These are phyloP conservation scores for Aureobasidium musti DNA, from an alignment of 2,329 filamentous ascomycete species.

Conservation along the genomic window DNA sequence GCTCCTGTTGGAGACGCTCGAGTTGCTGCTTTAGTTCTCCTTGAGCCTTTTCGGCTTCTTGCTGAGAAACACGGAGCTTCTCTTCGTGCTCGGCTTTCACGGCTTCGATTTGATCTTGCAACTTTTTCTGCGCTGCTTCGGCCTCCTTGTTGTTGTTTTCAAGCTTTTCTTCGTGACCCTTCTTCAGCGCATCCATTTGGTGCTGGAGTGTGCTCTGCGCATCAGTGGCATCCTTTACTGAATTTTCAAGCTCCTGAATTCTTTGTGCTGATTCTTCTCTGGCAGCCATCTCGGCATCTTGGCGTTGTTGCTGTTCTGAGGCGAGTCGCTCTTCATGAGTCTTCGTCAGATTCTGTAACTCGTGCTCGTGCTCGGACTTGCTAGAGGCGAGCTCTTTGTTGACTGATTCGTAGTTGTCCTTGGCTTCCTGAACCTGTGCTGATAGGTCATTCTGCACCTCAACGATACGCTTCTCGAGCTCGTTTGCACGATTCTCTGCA, in stretches of 20 bases:
- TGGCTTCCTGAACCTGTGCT: slow-evolving; percentile 3
- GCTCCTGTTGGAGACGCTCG: slow-evolving; percentile 10
- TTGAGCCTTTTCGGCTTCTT: slow-evolving; percentile 20
- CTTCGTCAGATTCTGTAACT: slow-evolving; percentile 21
- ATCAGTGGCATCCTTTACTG: background rate
- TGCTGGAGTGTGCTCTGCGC: slow-evolving; percentile 16
- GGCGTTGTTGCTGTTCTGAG: slow-evolving; percentile 9
- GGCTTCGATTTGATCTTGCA: background rate
- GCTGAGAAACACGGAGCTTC: slow-evolving; percentile 27
- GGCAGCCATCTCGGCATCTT: slow-evolving; percentile 9
- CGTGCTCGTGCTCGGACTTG: slow-evolving; percentile 11
- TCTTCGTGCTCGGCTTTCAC: slow-evolving; percentile 29
- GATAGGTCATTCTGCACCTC: slow-evolving; percentile 22
- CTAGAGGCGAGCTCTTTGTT: slow-evolving; percentile 9
- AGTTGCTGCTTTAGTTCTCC: slow-evolving; percentile 7
- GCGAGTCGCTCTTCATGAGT: slow-evolving; percentile 4
- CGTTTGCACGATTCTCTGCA: background rate
- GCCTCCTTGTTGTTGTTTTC: slow-evolving; percentile 26
- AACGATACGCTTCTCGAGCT: slow-evolving; percentile 14
- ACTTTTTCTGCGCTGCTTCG: background rate
- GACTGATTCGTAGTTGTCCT: background rate
- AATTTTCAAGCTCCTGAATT: slow-evolving; percentile 2
- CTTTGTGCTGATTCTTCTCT: slow-evolving; percentile 4
- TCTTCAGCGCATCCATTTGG: slow-evolving; percentile 27
- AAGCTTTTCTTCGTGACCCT: slow-evolving; percentile 28